Evolutionary conservation across 257 asterid species (phyloP).

Genomic region (Hygrophila difformis): DNA sequence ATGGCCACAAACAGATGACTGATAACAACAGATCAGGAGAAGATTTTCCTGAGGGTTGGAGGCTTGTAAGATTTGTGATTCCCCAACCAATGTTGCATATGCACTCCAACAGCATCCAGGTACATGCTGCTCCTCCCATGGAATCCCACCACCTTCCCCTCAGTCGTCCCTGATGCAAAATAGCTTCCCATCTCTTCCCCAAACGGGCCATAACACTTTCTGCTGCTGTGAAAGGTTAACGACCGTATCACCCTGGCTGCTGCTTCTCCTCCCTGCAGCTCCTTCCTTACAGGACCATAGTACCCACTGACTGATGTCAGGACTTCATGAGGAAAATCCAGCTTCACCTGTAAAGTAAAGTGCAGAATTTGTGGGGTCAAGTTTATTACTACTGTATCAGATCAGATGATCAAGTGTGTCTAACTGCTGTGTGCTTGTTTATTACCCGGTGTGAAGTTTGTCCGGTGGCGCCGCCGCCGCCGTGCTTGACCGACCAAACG

Average conservation of each 20-base stretch:
- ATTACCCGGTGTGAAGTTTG: conserved; percentile 40
- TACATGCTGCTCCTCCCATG: conserved; percentile 73
- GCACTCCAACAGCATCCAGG: conserved; percentile 82
- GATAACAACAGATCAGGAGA: no score
- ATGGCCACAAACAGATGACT: no score
- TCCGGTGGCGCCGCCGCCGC: conserved; percentile 48
- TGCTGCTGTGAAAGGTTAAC: conserved; percentile 48
- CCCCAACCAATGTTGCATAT: conserved; percentile 88
- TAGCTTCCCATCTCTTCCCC: conserved; percentile 61
- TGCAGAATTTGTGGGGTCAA: no score
- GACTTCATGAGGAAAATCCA: conserved; percentile 69
- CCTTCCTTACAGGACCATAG: conserved; percentile 38
- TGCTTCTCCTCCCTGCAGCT: no score
- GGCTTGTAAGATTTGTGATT: conserved; percentile 38
- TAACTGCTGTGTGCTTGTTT: neutral
- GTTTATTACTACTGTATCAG: no score
- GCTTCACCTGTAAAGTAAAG: conserved; percentile 53
- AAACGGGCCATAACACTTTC: conserved; percentile 58
- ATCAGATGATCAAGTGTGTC: no score
- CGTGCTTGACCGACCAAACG: conserved; percentile 80
- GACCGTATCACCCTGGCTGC: conserved; percentile 41
- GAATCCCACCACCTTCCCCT: conserved; percentile 80
- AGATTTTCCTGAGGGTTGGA: conserved; percentile 36
- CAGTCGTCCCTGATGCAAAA: conserved; percentile 59
- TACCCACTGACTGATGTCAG: conserved; percentile 65